Base-by-base conservation (phyloP, 805 yeast genomes). In the Tetrapisispora namnaoensis region DNA sequence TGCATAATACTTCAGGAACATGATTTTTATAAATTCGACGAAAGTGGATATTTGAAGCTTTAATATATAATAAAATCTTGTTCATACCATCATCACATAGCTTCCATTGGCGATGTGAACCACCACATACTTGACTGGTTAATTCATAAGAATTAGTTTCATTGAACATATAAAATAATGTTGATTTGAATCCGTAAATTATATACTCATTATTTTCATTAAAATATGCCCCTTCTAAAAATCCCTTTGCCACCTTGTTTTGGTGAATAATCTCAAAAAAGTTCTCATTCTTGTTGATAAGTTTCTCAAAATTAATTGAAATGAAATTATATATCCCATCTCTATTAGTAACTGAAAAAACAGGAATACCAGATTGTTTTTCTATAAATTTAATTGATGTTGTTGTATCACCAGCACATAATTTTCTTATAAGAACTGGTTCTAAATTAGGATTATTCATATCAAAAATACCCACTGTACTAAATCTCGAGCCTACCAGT, bases 101-200 rank as follows among this genome's bases (percentile, higher is more conserved):
- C 34, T 75, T 73, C 96, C 97, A 93, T 51, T 79, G 77, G 51
- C 98, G 74, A 62, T 90, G 96, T 3, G 93, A 78, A 2, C 98
- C 98, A 27, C 98, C 98, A 65, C 98, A 93, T 14, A 74, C 65
- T 52, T 81, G 87, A 49, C 80, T 76, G 44, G 77, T 70, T 2
- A 87, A 62, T 61, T 89, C 96, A 46, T 74, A 71, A 55, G 86
- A 89, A 40, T 74, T 70, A 1, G 89, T 78, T 58, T 87, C 95
- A 62, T 90, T 87, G 82, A 88, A 88, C 21, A 87, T 65, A 57
- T 83, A 84, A 59, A 91, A 89, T 45, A 75, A 69, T 45, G 83
- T 82, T 1, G 93, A 86, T 55, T 81, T 79, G 72, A 93, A 91
- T 1, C 98, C 98, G 63, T 79, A 86, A 2, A 86, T 65, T 2